These are phyloP conservation scores for Suillus subaureus DNA, from an alignment of 768 basidiomycete species.

Conservation along the genomic window DNA sequence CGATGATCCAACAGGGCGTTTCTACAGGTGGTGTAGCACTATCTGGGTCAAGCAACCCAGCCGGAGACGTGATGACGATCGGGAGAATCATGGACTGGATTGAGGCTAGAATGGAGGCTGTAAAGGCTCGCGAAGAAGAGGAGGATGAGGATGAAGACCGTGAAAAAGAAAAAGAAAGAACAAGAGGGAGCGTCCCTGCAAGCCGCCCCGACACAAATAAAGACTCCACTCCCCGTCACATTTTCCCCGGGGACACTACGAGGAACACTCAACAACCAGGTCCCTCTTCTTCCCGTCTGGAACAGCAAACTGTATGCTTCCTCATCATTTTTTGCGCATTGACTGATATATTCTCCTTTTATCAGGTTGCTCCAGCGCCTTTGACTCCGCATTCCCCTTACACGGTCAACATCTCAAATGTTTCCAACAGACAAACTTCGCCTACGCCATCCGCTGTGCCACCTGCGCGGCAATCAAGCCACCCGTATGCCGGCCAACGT, in stretches of 20 bases:
- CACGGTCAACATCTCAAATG: constrained; percentile 20
- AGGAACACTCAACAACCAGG: constrained; percentile 22
- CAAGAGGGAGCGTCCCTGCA: constrained; percentile 26
- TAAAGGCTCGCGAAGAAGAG: constrained; percentile 74
- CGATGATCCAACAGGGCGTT: constrained; percentile 83
- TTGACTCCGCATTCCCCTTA: constrained; percentile 37
- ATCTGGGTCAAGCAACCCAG: constrained; percentile 44
- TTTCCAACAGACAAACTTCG: constrained; percentile 22
- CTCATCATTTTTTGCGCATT: neutral
- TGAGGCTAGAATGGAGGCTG: constrained; percentile 78
- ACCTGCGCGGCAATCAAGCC: constrained; percentile 20
- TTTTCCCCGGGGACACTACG: constrained; percentile 20
- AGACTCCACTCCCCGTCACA: constrained; percentile 16
- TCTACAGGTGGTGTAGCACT: constrained; percentile 55
- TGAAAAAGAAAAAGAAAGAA: constrained; percentile 54
- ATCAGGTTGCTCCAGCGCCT: constrained; percentile 23
- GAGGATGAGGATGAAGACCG: constrained; percentile 81
- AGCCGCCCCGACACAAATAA: constrained; percentile 23
- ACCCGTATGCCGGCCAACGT: constrained; percentile 21
- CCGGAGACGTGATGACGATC: constrained; percentile 68
- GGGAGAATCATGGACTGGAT: constrained; percentile 85
- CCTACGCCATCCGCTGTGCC: constrained; percentile 26
- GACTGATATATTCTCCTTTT: constrained; percentile 11
- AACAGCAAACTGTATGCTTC: constrained; percentile 34
- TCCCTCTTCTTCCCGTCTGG: constrained; percentile 19